A percentile compares a stretch with the other conserved stretches of the same genome.
These are phyloP conservation scores for Mortierella alpina DNA, from an alignment of 192 early-diverging fungal species.

Conservation along the genomic window DNA sequence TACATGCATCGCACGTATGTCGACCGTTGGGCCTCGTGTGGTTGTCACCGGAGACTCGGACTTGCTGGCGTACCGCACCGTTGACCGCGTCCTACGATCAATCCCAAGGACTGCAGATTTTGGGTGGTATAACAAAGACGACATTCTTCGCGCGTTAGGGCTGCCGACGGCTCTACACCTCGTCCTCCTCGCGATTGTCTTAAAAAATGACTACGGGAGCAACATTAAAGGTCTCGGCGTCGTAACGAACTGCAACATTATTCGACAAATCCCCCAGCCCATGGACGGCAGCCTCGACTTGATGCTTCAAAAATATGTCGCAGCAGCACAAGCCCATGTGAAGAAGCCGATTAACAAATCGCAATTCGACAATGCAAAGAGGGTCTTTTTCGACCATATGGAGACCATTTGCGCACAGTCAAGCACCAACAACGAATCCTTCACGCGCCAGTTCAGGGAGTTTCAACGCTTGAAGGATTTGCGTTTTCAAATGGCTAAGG, in stretches of 20 bases:
- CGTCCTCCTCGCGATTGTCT: background rate
- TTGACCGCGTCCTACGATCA: too few species aligned
- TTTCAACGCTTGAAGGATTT: background rate
- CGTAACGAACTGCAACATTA: background rate
- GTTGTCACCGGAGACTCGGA: too few species aligned
- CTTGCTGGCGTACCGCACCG: too few species aligned
- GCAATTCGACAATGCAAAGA: background rate
- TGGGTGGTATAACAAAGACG: background rate
- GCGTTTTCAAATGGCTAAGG: background rate
- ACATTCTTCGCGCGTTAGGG: background rate
- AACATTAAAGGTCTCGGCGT: background rate
- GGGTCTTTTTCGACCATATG: too few species aligned
- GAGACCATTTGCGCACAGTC: too few species aligned
- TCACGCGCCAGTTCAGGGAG: background rate
- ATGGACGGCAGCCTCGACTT: background rate
- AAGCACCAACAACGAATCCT: background rate
- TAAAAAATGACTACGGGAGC: background rate
- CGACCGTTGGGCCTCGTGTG: too few species aligned
- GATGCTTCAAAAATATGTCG: background rate
- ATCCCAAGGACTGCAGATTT: too few species aligned
- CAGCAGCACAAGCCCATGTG: background rate
- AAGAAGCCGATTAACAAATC: background rate
- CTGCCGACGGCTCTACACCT: background rate
- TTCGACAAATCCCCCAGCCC: background rate
- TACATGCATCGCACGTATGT: too few species aligned